Percentiles rank a stretch among this genome's conserved stretches.
These are phyloP conservation scores for Posidonia australis DNA, from an alignment of 106 monocot genomes.

Conservation along the genomic window DNA sequence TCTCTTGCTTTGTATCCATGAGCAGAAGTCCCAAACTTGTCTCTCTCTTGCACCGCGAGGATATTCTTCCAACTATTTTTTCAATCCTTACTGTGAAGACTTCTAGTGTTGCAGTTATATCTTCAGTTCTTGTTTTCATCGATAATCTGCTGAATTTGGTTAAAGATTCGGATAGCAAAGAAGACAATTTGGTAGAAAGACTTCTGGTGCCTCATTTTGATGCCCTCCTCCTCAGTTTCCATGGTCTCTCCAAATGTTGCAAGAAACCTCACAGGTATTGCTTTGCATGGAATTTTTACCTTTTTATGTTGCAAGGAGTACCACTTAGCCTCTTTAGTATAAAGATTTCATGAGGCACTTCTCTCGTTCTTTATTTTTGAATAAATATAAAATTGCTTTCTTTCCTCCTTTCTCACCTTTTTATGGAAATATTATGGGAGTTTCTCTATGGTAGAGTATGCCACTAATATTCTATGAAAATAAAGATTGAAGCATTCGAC, in stretches of 20 bases:
- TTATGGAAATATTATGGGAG: too few species aligned
- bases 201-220: constrained; percentile 65
- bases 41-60: constrained; percentile 35
- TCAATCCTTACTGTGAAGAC: constrained; percentile 71
- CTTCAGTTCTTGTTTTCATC: constrained; percentile 59
- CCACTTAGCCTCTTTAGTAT: too few species aligned
- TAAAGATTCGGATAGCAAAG: constrained; percentile 33
- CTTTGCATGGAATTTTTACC: not conserved
- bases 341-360: too few species aligned
- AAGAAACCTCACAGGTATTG: constrained; percentile 42
- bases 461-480: too few species aligned
- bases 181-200: constrained; percentile 29
- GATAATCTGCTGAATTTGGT: constrained; percentile 73
- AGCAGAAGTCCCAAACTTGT: constrained; percentile 48
- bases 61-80: constrained; percentile 60
- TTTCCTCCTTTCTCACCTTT: too few species aligned
- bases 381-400: too few species aligned
- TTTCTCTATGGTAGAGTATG: too few species aligned
- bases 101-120: constrained; percentile 61
- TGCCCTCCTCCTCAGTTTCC: constrained; percentile 38
- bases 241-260: constrained; percentile 33
- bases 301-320: not conserved
- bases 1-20: constrained; percentile 84
- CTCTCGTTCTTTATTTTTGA: too few species aligned
- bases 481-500: too few species aligned